Conservation (phyloP, 495 filamentous ascomycete species). For the Echria macrotheca region DNA sequence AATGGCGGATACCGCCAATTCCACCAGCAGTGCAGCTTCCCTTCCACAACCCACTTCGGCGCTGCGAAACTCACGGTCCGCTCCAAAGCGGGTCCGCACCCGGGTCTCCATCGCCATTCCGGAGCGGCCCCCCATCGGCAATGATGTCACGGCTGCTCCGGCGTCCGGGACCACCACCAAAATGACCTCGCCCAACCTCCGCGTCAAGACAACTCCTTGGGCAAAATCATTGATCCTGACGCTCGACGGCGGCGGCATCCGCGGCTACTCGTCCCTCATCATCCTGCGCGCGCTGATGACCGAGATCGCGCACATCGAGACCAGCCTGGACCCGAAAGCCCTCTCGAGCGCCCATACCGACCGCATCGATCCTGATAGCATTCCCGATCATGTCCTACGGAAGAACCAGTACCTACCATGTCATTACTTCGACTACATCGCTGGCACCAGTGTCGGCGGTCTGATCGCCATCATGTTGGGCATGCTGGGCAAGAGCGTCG, state of each 20-base stretch:
- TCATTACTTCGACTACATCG: conserved; percentile 42
- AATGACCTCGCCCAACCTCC: conserved; percentile 13
- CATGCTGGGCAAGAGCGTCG: conserved; percentile 24
- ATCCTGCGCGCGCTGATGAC: conserved; percentile 25
- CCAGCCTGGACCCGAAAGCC: conserved; percentile 15
- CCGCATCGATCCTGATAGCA: conserved; percentile 15
- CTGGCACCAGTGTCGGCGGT: conserved; percentile 34
- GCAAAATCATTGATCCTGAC: conserved; percentile 24
- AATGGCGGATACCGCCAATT: conserved; percentile 23
- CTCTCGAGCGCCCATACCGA: conserved; percentile 23
- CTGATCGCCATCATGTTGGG: conserved; percentile 34
- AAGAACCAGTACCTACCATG: conserved; percentile 44
- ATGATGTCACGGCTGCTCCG: conserved; percentile 7
- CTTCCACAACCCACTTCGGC: conserved; percentile 14
- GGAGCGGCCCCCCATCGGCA: conserved; percentile 10
- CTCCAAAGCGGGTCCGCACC: conserved; percentile 20
- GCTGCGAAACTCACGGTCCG: conserved; percentile 16
- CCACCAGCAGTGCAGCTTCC: conserved; percentile 3
- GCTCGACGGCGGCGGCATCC: conserved; percentile 31
- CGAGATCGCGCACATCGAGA: conserved; percentile 24
- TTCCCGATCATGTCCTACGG: conserved; percentile 41
- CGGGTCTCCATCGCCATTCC: conserved; percentile 26
- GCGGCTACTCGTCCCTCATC: conserved; percentile 28
- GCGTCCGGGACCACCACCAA: background rate
- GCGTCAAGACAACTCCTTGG: conserved; percentile 26